phyloP scores from a whole-genome alignment of 2,329 filamentous ascomycete species.

The Fusarium sp. region DNA sequence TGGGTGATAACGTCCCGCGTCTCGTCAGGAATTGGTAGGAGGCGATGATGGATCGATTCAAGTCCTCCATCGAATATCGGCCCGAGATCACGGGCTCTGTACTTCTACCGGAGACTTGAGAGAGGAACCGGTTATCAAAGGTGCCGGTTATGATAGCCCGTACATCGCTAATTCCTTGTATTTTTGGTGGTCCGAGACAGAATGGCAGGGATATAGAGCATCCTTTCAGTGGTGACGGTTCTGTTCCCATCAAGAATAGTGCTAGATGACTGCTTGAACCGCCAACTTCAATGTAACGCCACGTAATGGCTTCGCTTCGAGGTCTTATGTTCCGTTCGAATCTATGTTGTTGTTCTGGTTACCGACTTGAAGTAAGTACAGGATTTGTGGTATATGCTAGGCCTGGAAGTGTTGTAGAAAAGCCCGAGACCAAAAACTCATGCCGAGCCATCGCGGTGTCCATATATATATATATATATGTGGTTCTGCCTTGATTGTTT shows the following conservation, averaged over 20 bases:
- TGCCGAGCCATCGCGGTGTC: background rate
- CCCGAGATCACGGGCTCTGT: too few relatives aligned
- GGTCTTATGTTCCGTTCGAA: background rate
- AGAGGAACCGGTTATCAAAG: too few relatives aligned
- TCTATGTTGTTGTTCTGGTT: background rate
- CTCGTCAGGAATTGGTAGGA: too few relatives aligned
- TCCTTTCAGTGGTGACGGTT: background rate
- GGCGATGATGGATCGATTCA: too few relatives aligned
- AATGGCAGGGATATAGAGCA: background rate
- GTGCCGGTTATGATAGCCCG: background rate
- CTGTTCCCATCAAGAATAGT: background rate
- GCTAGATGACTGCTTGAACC: background rate
- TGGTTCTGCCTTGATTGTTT: background rate
- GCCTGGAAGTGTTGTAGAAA: background rate
- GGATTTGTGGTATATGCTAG: background rate
- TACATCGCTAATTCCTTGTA: fast-evolving
- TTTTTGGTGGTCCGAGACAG: background rate
- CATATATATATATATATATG: background rate
- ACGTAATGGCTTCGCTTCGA: background rate
- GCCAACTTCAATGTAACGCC: background rate
- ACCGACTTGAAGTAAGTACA: background rate
- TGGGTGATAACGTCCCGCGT: too few relatives aligned
- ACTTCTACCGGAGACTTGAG: too few relatives aligned
- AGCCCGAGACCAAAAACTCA: background rate
- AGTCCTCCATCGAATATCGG: too few relatives aligned